These are phyloP conservation scores for Schizophyllum commune DNA, from an alignment of 1,284 basidiomycete genomes.

Conservation along the genomic window DNA sequence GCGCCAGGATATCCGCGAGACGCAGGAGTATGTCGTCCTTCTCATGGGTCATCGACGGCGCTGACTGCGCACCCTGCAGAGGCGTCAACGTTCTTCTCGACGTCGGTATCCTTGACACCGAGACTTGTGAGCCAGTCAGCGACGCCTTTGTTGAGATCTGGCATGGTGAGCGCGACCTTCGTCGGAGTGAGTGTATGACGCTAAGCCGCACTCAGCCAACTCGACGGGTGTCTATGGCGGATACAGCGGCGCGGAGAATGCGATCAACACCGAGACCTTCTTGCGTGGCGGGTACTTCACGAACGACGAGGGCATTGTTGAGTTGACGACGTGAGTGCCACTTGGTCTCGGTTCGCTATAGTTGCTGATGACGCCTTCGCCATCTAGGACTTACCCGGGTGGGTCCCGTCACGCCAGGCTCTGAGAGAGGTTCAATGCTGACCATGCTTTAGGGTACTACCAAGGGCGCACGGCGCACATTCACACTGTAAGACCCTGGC, in stretches of 20 bases:
- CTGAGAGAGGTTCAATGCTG: neutral
- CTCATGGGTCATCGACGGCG: neutral
- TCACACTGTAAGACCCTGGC: neutral
- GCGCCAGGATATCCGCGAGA: slow-evolving; percentile 42
- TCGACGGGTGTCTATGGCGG: slow-evolving; percentile 22
- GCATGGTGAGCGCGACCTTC: slow-evolving; percentile 21
- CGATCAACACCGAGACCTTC: slow-evolving; percentile 27
- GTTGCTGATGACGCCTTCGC: neutral
- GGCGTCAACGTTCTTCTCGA: slow-evolving; percentile 45
- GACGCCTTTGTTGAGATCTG: slow-evolving; percentile 40
- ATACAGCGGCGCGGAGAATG: slow-evolving; percentile 7
- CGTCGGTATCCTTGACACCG: slow-evolving; percentile 49
- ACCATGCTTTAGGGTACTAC: slow-evolving; percentile 23
- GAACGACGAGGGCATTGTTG: slow-evolving; percentile 41
- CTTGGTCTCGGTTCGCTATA: too few species aligned
- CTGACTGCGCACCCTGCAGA: slow-evolving; percentile 12
- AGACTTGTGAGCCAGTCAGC: slow-evolving; percentile 45
- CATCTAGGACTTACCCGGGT: neutral
- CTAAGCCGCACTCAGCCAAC: slow-evolving; percentile 12
- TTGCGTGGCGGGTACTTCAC: slow-evolving; percentile 44
- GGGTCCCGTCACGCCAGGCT: neutral
- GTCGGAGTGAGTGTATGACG: neutral
- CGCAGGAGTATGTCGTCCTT: slow-evolving; percentile 22
- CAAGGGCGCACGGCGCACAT: slow-evolving; percentile 31
- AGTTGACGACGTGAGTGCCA: slow-evolving; percentile 30